A percentile compares a stretch with the other conserved stretches of the same genome.
phyloP scores from a whole-genome alignment of 1,284 basidiomycete genomes.

The Irpex sp. region DNA sequence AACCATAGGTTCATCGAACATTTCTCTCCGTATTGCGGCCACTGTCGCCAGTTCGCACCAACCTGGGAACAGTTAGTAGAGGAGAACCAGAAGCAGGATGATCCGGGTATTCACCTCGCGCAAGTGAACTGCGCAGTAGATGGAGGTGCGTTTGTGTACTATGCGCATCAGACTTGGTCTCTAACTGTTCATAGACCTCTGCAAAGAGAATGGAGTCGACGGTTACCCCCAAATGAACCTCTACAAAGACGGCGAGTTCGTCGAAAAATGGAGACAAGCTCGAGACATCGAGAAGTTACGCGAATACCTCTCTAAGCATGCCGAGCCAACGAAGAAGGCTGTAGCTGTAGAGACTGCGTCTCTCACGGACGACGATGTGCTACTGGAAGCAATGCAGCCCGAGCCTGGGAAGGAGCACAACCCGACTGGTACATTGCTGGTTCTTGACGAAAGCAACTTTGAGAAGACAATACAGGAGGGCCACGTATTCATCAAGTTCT shows the following conservation, averaged over 20 bases:
- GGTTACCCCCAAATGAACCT: constrained; percentile 83
- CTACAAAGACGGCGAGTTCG: constrained; percentile 63
- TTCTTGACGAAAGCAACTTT: constrained; percentile 54
- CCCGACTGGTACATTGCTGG: constrained; percentile 57
- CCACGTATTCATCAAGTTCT: constrained; percentile 86
- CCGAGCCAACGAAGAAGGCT: constrained; percentile 22
- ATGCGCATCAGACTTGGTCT: too few relatives aligned
- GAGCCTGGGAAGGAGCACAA: constrained; percentile 40
- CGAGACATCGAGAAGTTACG: constrained; percentile 48
- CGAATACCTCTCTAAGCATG: constrained; percentile 44
- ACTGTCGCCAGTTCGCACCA: constrained; percentile 76
- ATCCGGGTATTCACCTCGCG: constrained; percentile 68
- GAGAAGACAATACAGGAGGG: constrained; percentile 47
- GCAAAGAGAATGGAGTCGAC: constrained; percentile 61
- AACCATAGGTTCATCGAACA: constrained; percentile 61
- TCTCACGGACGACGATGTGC: not conserved
- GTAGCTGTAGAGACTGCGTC: constrained; percentile 2
- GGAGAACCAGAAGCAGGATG: constrained; percentile 49
- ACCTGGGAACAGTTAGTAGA: constrained; percentile 77
- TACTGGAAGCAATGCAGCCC: constrained; percentile 2
- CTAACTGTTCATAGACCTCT: constrained; percentile 58
- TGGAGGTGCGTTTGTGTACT: constrained; percentile 59
- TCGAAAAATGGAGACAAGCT: constrained; percentile 55
- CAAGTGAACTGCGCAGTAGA: constrained; percentile 85
- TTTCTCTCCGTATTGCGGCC: constrained; percentile 78